Base-by-base conservation (phyloP, 768 basidiomycete genomes). In the Serendipita sp. region DNA sequence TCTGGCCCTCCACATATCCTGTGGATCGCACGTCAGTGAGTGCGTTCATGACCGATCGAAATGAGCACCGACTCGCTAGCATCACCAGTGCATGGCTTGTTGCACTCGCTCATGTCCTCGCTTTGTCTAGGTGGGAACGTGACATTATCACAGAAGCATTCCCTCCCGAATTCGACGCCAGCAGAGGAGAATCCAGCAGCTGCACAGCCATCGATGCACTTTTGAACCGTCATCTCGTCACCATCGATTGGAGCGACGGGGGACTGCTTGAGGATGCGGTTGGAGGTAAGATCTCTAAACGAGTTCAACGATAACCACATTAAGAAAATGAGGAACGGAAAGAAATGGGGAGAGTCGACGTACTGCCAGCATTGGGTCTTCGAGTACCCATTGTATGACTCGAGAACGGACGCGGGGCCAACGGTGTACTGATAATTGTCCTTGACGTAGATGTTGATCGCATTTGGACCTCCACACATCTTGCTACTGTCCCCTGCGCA, bases 201-300 rank as follows among this genome's bases (percentile, higher is more conserved):
- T n/a, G 33, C 41, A 42, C 60, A 61, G 17, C 16, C 1, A 1
- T 34, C 31, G 1, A 61, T 34, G 31, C 60, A 64, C 53, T 73
- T 74, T 64, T 81, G 79, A 61, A 80, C 77, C 9, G 79, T 81
- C 67, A 81, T 74, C 38, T 38, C 7, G 38, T 38, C 38, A 7
- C 38, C 38, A 14, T 5, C 7, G 38, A 38, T 38, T 7, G 38
- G 38, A 38, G 38, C 5, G 38, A 7, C 38, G 7, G 38, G 38
- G 7, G 5, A 5, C 5, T 38, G 38, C 38, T 38, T 38, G 38
- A 38, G 38, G 38, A 38, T 38, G 14, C 38, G 38, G 38, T 38
- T 14, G 38, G 38, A 38, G 14, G 38, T 5, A 38, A 14, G 14
- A 38, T 38, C 38, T 38, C 38, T 38, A 0, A 38, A 38, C 7